Evolutionary conservation across 2,329 filamentous ascomycete genomes (phyloP), one percentile per base, ranked within the genome.

Genomic region (Pestalotiopsis sp.): DNA sequence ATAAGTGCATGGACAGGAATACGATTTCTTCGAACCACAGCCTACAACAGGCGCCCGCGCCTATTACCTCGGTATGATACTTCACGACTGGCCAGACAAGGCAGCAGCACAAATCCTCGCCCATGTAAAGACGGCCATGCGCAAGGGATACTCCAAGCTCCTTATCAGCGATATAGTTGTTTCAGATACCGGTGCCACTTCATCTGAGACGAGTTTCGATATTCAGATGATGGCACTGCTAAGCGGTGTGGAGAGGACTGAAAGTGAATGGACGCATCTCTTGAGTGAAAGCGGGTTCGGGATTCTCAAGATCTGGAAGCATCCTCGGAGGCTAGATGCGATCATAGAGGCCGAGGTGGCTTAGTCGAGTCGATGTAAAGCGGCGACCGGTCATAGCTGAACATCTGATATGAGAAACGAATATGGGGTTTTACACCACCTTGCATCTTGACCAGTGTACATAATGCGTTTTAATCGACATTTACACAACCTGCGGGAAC

Each of bases 41-140:
- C 78, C 78, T 12, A 14, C 20, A 9, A 65, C 63, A 58, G 52
- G 63, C 45, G 23, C 75, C 36, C 76, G 76, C 1, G 75, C 74
- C 2, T 81, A 81, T 67, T 80, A 75, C 69, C 70, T 79, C 12
- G 72, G 76, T 52, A 74, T 71, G 0, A 73, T 83, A 14, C 75
- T 83, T 9, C 81, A 84, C 45, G 81, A 83, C 69, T 83, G 79
- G 80, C 75, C 78, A 0, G 78, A 84, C 65, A 72, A 72, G 12
- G 71, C 77, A n/a, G 76, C 76, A 0, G 25, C 70, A 2, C 57
- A 70, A 17, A 82, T 83, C 36, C 68, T 84, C 9, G 69, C 70
- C 25, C 73, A 81, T 7, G 67, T 68, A 1, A 83, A 89, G 25
- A 87, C 90, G 72, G 85, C 81, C 2, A 89, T 89, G 82, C 90